These are phyloP conservation scores for Lentinula boryana DNA, from an alignment of 768 basidiomycete genomes.

Conservation along the genomic window DNA sequence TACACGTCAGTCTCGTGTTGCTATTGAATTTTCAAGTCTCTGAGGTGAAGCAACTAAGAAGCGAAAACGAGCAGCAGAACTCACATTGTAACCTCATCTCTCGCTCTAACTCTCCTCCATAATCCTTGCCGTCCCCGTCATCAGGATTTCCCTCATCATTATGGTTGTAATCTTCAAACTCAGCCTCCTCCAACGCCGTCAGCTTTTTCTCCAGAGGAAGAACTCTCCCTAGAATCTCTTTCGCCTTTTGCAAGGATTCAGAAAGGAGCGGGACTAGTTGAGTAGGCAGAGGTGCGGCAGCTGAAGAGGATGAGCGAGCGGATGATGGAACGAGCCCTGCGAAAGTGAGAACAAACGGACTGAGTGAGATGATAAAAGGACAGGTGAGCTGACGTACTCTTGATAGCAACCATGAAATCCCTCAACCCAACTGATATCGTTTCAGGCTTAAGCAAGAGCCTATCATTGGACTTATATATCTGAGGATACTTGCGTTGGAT, in stretches of 20 bases:
- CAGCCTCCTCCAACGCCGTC: conserved; percentile 89
- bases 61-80: not conserved
- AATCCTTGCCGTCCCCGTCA: not conserved
- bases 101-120: conserved; percentile 69
- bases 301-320: conserved; percentile 82
- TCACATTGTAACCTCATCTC: conserved; percentile 85
- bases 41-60: too few species aligned
- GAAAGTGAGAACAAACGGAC: not conserved
- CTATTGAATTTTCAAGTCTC: not conserved
- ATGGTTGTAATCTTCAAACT: conserved; percentile 74
- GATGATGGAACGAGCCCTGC: conserved; percentile 93
- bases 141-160: conserved; percentile 33
- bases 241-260: conserved; percentile 64
- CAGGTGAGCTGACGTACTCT: conserved; percentile 56
- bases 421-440: conserved; percentile 78
- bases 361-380: conserved; percentile 3
- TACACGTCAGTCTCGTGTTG: not conserved
- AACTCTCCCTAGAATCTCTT: conserved; percentile 61
- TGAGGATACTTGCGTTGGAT: conserved; percentile 96
- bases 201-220: conserved; percentile 79
- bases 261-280: conserved; percentile 80
- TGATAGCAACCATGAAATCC: conserved; percentile 97
- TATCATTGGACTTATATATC: conserved; percentile 88
- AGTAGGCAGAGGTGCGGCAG: conserved; percentile 76
- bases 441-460: conserved; percentile 79